A percentile compares a stretch with the other conserved stretches of the same genome.
Conservation (phyloP, 169 alveolate genomes). For the Babesia sp. region DNA sequence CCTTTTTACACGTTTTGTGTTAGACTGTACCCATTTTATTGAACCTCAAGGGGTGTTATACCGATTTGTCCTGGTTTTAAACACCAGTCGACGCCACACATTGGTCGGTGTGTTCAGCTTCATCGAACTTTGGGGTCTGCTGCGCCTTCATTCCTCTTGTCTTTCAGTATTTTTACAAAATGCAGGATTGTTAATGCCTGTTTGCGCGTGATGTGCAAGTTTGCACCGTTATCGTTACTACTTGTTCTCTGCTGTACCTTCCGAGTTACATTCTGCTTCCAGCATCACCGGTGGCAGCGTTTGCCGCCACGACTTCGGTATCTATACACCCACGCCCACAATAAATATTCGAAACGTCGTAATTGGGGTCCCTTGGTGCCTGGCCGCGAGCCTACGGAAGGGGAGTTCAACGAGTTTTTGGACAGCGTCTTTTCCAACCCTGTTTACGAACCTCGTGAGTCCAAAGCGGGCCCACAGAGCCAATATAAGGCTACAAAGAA, state of each 20-base stretch:
- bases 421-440: conserved; percentile 47
- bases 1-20: too few species aligned
- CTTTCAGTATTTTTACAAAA: background rate
- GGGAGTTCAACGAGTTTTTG: conserved; percentile 7
- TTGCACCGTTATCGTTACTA: background rate
- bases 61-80: background rate
- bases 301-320: background rate
- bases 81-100: background rate
- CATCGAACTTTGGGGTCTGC: background rate
- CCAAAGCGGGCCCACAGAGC: background rate
- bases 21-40: too few species aligned
- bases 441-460: conserved; percentile 14
- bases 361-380: conserved; percentile 34
- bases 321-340: background rate
- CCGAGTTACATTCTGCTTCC: background rate
- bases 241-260: conserved; percentile 6
- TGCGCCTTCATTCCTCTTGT: too few species aligned
- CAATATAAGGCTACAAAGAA: background rate
- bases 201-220: conserved; percentile 23
- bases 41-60: too few species aligned
- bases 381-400: conserved; percentile 18
- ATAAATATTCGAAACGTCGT: background rate
- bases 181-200: background rate
- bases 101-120: background rate
- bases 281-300: background rate